These are phyloP conservation scores for Hyparrhenia diplandra DNA, from an alignment of 176 grass and related monocot species.

Conservation along the genomic window DNA sequence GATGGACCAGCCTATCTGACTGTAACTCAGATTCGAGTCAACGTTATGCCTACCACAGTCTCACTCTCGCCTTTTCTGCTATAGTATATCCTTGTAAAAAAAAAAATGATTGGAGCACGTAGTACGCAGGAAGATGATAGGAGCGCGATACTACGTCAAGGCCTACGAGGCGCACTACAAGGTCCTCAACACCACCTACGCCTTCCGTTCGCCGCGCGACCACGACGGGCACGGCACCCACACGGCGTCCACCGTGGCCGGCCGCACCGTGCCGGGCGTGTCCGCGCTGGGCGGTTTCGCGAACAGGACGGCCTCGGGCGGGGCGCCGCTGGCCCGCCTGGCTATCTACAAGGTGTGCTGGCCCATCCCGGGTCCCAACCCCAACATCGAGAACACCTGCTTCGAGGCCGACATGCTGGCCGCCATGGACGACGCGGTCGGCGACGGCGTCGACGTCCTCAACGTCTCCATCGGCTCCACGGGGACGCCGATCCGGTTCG, in stretches of 20 bases:
- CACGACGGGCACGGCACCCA: slow-evolving; percentile 94
- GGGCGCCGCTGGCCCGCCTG: slow-evolving; percentile 63
- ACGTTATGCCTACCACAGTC: not conserved
- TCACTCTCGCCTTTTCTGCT: not conserved
- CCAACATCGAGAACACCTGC: slow-evolving; percentile 89
- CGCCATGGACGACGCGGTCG: slow-evolving; percentile 90
- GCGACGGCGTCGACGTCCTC: slow-evolving; percentile 76
- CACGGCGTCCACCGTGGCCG: slow-evolving; percentile 77
- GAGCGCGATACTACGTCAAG: slow-evolving; percentile 91
- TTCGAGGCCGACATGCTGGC: slow-evolving; percentile 95
- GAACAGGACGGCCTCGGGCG: slow-evolving; percentile 47
- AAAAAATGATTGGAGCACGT: not conserved
- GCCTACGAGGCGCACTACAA: slow-evolving; percentile 57
- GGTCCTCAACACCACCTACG: slow-evolving; percentile 49
- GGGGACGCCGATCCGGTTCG: slow-evolving; percentile 29
- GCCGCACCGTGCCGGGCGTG: slow-evolving; percentile 38
- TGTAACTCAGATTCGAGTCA: not conserved
- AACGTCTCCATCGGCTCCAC: slow-evolving; percentile 74
- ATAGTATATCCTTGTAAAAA: too few relatives aligned
- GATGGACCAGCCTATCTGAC: not conserved
- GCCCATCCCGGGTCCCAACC: slow-evolving; percentile 86
- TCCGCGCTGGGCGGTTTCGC: slow-evolving; percentile 86
- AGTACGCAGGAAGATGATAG: slow-evolving; percentile 73
- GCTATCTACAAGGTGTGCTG: slow-evolving; percentile 97
- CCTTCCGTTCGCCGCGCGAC: slow-evolving; percentile 80